Percentiles rank a stretch among this genome's conserved stretches.
phyloP scores from a whole-genome alignment of 2,329 filamentous ascomycete genomes.

The Aureobasidium sp. region DNA sequence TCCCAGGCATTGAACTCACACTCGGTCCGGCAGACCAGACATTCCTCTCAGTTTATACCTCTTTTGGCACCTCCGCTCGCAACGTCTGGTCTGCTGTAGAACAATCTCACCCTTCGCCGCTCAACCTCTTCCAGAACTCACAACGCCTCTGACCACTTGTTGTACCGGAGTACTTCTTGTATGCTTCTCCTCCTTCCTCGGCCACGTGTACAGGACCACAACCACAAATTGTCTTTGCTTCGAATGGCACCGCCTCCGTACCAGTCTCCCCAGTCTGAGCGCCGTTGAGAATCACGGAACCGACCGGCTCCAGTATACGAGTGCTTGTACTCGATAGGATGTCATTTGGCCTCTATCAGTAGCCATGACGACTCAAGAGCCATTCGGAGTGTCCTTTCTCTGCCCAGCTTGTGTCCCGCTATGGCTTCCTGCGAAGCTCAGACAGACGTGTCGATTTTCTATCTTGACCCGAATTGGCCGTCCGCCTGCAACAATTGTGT shows the following conservation, averaged over 20 bases:
- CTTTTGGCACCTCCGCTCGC: neutral
- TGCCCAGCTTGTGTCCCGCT: neutral
- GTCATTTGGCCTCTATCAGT: neutral
- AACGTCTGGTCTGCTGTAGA: neutral
- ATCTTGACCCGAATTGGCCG: neutral
- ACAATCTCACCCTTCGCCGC: neutral
- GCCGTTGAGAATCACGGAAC: conserved; percentile 3
- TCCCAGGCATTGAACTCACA: neutral
- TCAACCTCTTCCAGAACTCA: neutral
- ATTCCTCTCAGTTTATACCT: neutral
- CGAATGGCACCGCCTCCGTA: neutral
- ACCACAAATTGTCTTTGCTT: neutral
- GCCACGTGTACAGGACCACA: neutral
- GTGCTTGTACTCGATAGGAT: neutral
- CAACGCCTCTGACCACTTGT: neutral
- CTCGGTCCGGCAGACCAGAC: neutral
- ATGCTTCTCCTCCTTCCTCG: neutral
- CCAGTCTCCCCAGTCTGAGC: neutral
- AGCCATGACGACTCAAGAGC: neutral
- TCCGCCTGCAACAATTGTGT: neutral
- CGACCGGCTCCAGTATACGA: neutral
- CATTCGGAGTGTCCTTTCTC: neutral
- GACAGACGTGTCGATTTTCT: neutral
- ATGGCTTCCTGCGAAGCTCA: neutral
- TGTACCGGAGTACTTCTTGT: too few relatives aligned